Base-by-base conservation (phyloP, 768 basidiomycete species). In the Tricholoma matsutake region DNA sequence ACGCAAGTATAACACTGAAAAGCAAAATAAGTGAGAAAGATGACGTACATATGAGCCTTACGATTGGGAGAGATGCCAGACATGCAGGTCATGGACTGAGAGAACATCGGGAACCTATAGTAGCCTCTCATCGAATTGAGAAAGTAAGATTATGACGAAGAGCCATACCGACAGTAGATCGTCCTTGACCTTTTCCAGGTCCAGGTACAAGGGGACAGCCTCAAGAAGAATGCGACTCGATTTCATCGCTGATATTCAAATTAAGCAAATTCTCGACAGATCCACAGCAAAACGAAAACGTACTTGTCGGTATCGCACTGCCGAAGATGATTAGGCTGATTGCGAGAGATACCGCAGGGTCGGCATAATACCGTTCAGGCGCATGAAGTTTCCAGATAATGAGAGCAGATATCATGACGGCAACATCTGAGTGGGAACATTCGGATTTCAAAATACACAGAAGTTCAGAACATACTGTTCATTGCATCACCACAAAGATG, bases 41-140 rank as follows among this genome's bases (percentile, higher is more conserved):
- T 20, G 61, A 47, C 20, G 32, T 16, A 51, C 20, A 28, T 20
- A 25, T 55, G 47, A n/a, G 69, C n/a, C 78, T 61, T 67, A 83
- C 83, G 76, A 77, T 68, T 85, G 81, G 7, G 82, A 83, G 11
- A 85, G 72, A 61, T 83, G 81, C 83, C 82, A 83, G 20, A 83
- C 79, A 66, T 84, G 81, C 37, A 84, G 68, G 65, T 83, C 82
- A 65, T 82, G 82, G 7, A 84, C 71, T 4, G 80, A 78, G 10
- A 77, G 65, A 0, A 84, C 82, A 57, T 76, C 73, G 3, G 80
- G 79, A 53, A 80, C 65, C 82, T 83, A 55, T 6, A 22, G 20
- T 53, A 29, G 20, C 3, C 13, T 13, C 25, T 16, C n/a, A 32
- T 22, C 18, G n/a, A 57, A 39, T n/a, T 11, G 32, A 34, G 11